Evolutionary conservation across 176 grass and related monocot species (phyloP).

Genomic region (Musa beccarii): DNA sequence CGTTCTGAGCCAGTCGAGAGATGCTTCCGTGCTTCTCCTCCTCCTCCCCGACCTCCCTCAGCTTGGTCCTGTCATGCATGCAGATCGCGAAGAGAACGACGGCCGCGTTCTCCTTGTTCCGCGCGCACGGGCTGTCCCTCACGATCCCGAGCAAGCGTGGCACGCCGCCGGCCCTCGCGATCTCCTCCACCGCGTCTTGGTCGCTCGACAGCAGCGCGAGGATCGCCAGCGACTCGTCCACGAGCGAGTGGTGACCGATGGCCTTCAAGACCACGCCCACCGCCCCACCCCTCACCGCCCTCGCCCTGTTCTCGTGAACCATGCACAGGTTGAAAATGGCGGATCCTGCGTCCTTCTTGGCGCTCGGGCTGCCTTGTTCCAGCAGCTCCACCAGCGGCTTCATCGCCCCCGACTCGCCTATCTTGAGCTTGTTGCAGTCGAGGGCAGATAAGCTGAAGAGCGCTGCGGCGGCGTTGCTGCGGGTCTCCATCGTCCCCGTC

Average conservation of each 20-base stretch:
- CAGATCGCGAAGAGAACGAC: constrained; percentile 59
- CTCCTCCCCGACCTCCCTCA: constrained; percentile 44
- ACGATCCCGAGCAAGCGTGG: constrained; percentile 39
- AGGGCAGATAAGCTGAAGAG: constrained; percentile 77
- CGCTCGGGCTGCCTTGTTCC: constrained; percentile 43
- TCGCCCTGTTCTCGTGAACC: constrained; percentile 48
- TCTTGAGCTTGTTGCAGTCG: constrained; percentile 67
- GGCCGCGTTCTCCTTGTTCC: constrained; percentile 70
- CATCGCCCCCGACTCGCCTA: constrained; percentile 48
- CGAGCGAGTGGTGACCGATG: constrained; percentile 38
- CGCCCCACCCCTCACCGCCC: constrained; percentile 34
- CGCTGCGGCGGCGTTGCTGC: constrained; percentile 64
- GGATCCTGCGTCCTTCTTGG: constrained; percentile 65
- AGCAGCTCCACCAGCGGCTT: constrained; percentile 67
- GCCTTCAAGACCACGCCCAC: constrained; percentile 47
- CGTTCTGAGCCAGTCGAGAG: constrained; percentile 39
- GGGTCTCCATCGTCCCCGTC: constrained; percentile 47
- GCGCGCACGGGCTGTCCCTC: constrained; percentile 42
- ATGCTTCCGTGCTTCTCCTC: constrained; percentile 46
- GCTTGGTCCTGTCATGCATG: constrained; percentile 39
- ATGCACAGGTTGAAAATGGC: constrained; percentile 74
- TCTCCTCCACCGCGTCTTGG: constrained; percentile 54
- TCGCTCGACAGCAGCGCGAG: constrained; percentile 51
- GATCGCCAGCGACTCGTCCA: constrained; percentile 58
- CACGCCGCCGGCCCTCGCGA: constrained; percentile 31